phyloP scores from a whole-genome alignment of 2,329 filamentous ascomycete species.

The Fusarium camptoceras region DNA sequence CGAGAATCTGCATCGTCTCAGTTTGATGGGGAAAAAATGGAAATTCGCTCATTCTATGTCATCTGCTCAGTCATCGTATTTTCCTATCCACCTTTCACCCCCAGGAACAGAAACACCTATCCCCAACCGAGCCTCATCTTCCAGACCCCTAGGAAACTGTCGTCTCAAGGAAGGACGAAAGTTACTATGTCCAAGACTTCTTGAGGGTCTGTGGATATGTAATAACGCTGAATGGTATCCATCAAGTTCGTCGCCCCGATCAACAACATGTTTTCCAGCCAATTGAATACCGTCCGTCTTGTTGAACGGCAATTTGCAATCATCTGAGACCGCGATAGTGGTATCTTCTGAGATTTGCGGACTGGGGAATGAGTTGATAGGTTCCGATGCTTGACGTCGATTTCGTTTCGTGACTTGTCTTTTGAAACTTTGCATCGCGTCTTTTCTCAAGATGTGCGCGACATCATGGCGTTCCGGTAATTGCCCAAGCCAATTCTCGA shows the following conservation, averaged over 20 bases:
- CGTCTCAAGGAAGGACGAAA: neutral
- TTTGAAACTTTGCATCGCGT: neutral
- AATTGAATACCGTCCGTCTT: neutral
- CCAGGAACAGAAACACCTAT: no score
- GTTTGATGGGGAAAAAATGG: neutral
- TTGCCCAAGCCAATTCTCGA: neutral
- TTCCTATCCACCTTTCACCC: no score
- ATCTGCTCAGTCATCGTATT: no score
- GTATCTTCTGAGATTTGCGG: neutral
- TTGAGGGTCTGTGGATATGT: neutral
- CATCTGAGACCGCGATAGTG: neutral
- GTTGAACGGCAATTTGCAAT: neutral
- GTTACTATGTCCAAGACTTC: neutral
- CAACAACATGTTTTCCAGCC: neutral
- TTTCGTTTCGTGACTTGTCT: neutral
- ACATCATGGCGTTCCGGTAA: neutral
- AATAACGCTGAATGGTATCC: neutral
- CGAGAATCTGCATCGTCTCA: neutral
- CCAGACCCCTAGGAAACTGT: neutral
- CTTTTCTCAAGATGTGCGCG: neutral
- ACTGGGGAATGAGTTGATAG: neutral
- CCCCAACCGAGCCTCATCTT: constrained; percentile 1
- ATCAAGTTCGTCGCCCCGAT: neutral
- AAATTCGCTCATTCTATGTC: neutral
- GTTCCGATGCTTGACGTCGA: neutral